phyloP scores from a whole-genome alignment of 352 stramenopile species.

The Globisporangium solare region DNA sequence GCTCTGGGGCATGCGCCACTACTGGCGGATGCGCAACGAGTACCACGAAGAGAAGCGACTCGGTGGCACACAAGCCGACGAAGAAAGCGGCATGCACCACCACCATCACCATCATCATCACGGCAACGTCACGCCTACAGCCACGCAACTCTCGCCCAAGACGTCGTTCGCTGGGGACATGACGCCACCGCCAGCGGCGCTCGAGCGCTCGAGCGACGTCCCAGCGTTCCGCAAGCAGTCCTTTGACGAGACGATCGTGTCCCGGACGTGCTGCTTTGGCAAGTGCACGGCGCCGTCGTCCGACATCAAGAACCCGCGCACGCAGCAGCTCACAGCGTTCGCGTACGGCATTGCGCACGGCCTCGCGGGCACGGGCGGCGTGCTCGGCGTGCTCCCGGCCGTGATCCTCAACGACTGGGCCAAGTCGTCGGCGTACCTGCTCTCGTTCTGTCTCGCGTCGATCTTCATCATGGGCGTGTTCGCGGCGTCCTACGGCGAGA shows the following conservation, averaged over 20 bases:
- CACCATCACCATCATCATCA: not conserved
- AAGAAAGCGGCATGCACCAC: not conserved
- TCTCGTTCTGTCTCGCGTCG: constrained; percentile 75
- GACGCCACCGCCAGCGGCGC: not conserved
- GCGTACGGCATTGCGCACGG: constrained; percentile 74
- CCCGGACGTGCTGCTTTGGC: constrained; percentile 36
- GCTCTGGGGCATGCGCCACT: constrained; percentile 35
- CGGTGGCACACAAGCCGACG: not conserved
- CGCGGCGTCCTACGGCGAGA: constrained; percentile 64
- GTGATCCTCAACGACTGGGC: constrained; percentile 64
- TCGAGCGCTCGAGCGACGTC: constrained; percentile 6
- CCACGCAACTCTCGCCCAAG: constrained; percentile 3
- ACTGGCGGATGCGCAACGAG: constrained; percentile 33
- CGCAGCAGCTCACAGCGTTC: constrained; percentile 53
- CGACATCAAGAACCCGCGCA: constrained; percentile 42
- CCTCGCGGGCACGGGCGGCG: constrained; percentile 42
- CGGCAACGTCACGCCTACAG: not conserved
- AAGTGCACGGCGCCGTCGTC: constrained; percentile 30
- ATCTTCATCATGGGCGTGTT: constrained; percentile 88
- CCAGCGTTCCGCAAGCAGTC: constrained; percentile 17
- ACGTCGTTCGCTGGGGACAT: not conserved
- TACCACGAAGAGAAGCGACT: constrained; percentile 21
- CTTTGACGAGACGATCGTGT: constrained; percentile 30
- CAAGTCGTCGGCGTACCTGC: constrained; percentile 68
- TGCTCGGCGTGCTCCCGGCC: constrained; percentile 73